Evolutionary conservation across 2,329 filamentous ascomycete species (phyloP).

Genomic region (Mariannaea sp.): DNA sequence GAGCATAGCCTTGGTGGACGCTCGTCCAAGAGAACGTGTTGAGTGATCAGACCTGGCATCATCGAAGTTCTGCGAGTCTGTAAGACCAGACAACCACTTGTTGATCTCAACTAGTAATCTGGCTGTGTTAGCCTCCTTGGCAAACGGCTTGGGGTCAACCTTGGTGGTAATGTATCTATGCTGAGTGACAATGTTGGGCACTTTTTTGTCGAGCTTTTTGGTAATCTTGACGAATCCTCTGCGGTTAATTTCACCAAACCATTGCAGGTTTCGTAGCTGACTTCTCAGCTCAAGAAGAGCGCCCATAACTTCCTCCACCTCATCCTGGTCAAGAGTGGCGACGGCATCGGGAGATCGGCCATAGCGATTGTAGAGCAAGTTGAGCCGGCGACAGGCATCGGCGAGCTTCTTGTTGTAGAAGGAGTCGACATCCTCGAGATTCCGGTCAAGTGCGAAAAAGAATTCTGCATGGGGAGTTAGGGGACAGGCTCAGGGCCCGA

Average conservation of each 20-base stretch:
- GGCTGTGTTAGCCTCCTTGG: conserved; percentile 65
- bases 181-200: conserved; percentile 75
- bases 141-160: conserved; percentile 87
- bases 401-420: conserved; percentile 97
- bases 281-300: conserved; percentile 86
- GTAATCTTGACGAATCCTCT: conserved; percentile 97
- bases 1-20: conserved; percentile 74
- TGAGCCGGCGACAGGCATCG: conserved; percentile 82
- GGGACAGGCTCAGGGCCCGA: conserved; percentile 37
- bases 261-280: conserved; percentile 88
- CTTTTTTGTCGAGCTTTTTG: conserved; percentile 97
- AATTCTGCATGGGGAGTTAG: conserved; percentile 69
- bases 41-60: conserved; percentile 78
- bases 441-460: conserved; percentile 94
- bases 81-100: conserved; percentile 84
- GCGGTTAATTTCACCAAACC: conserved; percentile 97
- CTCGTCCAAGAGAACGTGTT: conserved; percentile 74
- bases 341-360: conserved; percentile 72
- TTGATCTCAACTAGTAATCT: conserved; percentile 70
- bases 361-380: conserved; percentile 86
- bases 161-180: conserved; percentile 87
- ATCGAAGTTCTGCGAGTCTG: conserved; percentile 76
- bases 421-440: conserved; percentile 92
- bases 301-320: conserved; percentile 88
- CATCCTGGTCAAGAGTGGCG: conserved; percentile 80